Percentiles rank a stretch among this genome's conserved stretches.
These are phyloP conservation scores for Apiospora malaysiana DNA, from an alignment of 2,329 filamentous ascomycete genomes.

Conservation along the genomic window DNA sequence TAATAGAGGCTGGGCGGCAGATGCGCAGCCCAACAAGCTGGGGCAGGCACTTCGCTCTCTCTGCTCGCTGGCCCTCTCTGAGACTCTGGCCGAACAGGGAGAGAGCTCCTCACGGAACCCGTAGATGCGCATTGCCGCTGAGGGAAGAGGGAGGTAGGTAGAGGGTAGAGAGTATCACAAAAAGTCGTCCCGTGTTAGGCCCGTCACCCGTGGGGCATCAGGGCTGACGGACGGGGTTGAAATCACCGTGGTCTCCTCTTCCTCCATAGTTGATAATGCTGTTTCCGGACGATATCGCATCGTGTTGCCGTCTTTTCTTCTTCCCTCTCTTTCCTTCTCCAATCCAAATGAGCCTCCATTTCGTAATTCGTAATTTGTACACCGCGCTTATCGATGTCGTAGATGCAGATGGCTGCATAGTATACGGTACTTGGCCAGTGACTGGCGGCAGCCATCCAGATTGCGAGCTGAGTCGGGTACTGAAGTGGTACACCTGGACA, in stretches of 20 bases:
- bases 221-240: slow-evolving; percentile 15
- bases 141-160: background rate
- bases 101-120: slow-evolving; percentile 1
- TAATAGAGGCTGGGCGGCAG: slow-evolving; percentile 21
- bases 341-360: background rate
- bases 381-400: slow-evolving; percentile 10
- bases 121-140: slow-evolving; percentile 13
- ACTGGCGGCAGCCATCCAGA: background rate
- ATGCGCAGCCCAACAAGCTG: slow-evolving; percentile 4
- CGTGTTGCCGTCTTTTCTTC: background rate
- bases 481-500: slow-evolving; percentile 5
- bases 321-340: background rate
- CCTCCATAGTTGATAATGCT: background rate
- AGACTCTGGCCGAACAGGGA: background rate
- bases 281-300: slow-evolving; percentile 3
- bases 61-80: background rate
- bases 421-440: background rate
- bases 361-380: slow-evolving; percentile 8
- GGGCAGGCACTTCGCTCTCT: background rate
- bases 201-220: slow-evolving; percentile 10
- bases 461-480: slow-evolving; percentile 18
- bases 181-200: background rate
- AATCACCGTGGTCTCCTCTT: background rate
- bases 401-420: slow-evolving; percentile 7
- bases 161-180: background rate